Base-by-base conservation (phyloP, 2,329 filamentous ascomycete species). In the Hortaea werneckii region DNA sequence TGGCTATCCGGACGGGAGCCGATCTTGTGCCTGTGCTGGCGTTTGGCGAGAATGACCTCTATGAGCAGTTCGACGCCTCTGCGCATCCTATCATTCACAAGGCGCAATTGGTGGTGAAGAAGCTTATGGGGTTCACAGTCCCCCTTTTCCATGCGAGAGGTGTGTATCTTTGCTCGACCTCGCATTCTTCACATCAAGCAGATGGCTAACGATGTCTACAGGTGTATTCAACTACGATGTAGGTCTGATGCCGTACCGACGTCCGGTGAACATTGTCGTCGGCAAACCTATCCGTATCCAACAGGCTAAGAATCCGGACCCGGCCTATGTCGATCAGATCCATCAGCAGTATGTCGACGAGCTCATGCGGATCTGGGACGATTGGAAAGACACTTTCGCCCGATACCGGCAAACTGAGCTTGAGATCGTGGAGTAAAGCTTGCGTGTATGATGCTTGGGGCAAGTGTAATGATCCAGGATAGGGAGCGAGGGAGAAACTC, bases 171-270 rank as follows among this genome's bases (percentile, higher is more conserved):
- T 89, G 20, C 71, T 88, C 88, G 46, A n/a, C 29, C 32, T 41
- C 13, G 27, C 37, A 5, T 41, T 40, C 10, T 20, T 5, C 9
- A 30, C 26, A 7, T 29, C 20, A 8, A 20, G 20, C 20, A 20
- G 20, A 20, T 20, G 20, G 20, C 20, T 20, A 20, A 20, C 20
- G 20, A 20, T 39, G 13, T 12, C 10, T 38, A 5, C 29, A 56
- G 90, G 90, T 9, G 82, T 96, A 37, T 95, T 96, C 69, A 98
- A 98, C 66, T 96, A 98, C 62, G 92, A 98, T 64, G 87, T 95
- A 10, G 92, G 92, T 4, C 71, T 96, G 58, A 88, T 96, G 86
- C 92, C 92, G 0, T 96, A 95, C 65, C 80, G 92, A 9, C 75
- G 82, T 42, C 83, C 87, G 8, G 72, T 98, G 48, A 92, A 96